Base-by-base conservation (phyloP, 805 yeast genomes). In the Metschnikowia borealis region DNA sequence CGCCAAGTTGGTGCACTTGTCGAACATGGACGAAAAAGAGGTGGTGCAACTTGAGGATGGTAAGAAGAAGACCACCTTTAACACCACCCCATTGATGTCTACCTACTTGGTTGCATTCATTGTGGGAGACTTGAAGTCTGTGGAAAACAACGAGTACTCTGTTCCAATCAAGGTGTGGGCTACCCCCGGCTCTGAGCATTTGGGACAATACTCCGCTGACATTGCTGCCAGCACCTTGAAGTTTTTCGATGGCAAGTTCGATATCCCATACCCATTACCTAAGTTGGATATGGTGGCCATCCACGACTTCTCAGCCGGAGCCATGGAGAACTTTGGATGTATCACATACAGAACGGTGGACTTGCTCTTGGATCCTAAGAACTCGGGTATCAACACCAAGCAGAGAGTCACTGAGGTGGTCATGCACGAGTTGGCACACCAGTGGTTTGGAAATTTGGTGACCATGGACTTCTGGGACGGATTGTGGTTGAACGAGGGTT, bases 401-500 rank as follows among this genome's bases (percentile, higher is more conserved):
- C 83, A 82, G 65, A 78, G 91, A 66, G 94, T 87, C 37, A 86
- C 90, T 35, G 92, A 87, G 63, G 94, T 87, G 44, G 90, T 87
- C 41, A 88, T 85, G 72, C 96, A 87, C 71, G 96, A 87, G 71
- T 78, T 87, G 71, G 94, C 95, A 45, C 96, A 87, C 68, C 96
- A 87, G 73, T 87, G 96, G 96, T 87, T 87, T 62, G 96, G 96
- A 64, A 85, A 87, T 68, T 76, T 87, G 69, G 95, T 87, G 53
- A 87, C 96, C 48, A 87, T 87, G 95, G 91, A 87, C 63, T 87
- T 89, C 85, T 87, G 96, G 96, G 89, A 86, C 68, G 92, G 89
- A 57, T 78, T 87, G 62, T 87, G 94, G 92, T 78, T 87, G 60
- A 87, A 87, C 65, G 96, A 87, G 72, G 92, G 94, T 42, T 88